Evolutionary conservation across 495 filamentous ascomycete genomes (phyloP), one percentile per base, ranked within the genome.

Genomic region (Penicillium angulare): DNA sequence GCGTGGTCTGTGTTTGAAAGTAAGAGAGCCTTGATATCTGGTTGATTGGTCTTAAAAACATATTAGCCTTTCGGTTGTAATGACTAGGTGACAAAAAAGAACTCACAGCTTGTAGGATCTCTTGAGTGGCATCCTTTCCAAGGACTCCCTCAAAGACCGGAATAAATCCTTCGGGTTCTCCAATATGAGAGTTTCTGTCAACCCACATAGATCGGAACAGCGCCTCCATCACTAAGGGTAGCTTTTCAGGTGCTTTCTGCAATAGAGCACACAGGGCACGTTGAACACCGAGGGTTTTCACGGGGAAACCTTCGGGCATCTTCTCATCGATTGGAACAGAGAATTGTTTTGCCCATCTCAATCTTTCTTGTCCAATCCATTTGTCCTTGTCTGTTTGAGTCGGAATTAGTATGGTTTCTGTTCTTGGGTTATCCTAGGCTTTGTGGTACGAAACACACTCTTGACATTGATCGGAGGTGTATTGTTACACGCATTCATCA

Each of bases 401-500:
- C 13, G 36, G 44, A 13, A 31, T 38, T n/a, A 21, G 9, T 34
- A 21, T 43, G 13, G 22, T 24, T 7, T 21, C 23, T 40, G 15
- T 29, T 16, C 17, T n/a, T 27, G 4, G 20, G 12, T 9, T 6
- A 2, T 3, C 2, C 26, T 0, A 17, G 12, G 32, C n/a, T 18
- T 24, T 8, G 17, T 17, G 18, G 7, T 3, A 17, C 23, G 36
- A 50, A n/a, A 21, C 77, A 33, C 64, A 87, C 85, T 89, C 62
- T 86, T 88, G 67, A 89, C 82, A 15, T 75, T 64, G 27, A 89
- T 70, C 1, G 87, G 87, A 2, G 85, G 60, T 5, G 63, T 81
- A 55, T 87, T 89, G 21, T 74, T 76, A 60, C 80, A 85, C 12
- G 76, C 70, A 49, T 85, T 78, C 78, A 90, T 85, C 46, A 90